Conservation (phyloP, 495 filamentous ascomycete species). For the Lasiosphaeris hirsuta region DNA sequence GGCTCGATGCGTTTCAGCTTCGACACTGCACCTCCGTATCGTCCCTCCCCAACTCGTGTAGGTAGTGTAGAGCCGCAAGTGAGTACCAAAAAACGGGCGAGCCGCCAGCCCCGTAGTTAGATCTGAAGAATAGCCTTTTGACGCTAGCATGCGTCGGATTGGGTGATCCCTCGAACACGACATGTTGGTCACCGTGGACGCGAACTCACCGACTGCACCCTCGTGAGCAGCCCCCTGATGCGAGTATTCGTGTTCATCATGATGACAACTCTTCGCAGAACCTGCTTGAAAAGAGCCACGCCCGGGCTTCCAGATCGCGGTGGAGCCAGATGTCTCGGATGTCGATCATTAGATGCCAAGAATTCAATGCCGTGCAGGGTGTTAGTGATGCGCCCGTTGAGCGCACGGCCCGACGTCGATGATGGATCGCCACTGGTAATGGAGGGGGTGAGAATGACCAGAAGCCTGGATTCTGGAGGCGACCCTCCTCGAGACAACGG, state of each 20-base stretch:
- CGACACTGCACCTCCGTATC: neutral
- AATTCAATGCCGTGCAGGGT: constrained; percentile 4
- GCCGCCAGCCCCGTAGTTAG: too few species aligned
- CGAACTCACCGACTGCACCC: too few species aligned
- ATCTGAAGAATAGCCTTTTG: too few species aligned
- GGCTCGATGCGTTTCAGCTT: constrained; percentile 1
- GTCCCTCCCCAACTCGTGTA: neutral
- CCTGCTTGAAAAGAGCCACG: too few species aligned
- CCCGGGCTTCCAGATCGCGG: too few species aligned
- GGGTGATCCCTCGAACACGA: too few species aligned
- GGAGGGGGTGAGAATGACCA: neutral
- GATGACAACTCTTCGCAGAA: too few species aligned
- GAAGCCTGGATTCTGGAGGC: neutral
- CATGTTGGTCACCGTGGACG: too few species aligned
- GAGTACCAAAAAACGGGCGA: too few species aligned
- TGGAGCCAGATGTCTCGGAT: neutral
- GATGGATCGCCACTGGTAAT: constrained; percentile 1
- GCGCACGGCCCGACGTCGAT: constrained; percentile 6
- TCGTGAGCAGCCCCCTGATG: too few species aligned
- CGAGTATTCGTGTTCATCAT: too few species aligned
- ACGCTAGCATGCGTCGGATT: too few species aligned
- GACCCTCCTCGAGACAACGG: neutral
- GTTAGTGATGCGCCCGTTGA: neutral
- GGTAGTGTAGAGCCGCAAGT: neutral
- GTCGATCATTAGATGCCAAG: constrained; percentile 1